Base-by-base conservation (phyloP, 1,284 basidiomycete species). In the Polyporus tsugae region DNA sequence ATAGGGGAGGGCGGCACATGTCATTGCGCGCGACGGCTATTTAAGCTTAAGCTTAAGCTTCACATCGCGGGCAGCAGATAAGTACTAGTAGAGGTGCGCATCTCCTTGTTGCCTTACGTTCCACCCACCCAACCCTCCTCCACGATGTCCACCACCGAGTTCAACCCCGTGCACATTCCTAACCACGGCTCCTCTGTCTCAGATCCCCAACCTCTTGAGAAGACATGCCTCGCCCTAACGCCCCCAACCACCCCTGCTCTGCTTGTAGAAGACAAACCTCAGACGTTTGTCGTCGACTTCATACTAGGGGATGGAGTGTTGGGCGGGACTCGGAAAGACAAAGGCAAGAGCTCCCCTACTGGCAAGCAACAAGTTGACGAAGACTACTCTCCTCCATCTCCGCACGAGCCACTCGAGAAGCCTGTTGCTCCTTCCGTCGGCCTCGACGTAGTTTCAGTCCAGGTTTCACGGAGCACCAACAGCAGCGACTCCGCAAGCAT, bases 261-360 rank as follows among this genome's bases (percentile, higher is more conserved):
- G 5, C 64, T 65, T 3, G 36, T 41, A 0, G 17, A 4, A 5
- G 25, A 44, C 4, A 25, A 4, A 4, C 63, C 58, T 5, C 64
- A 57, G 13, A 66, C 71, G 10, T 74, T 73, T 63, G 68, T 76
- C 62, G 74, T 74, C 52, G 72, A 74, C 33, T 73, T 75, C 61
- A 67, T 66, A 19, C 60, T 55, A 4, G 66, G 60, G 25, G 68
- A 55, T 25, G 64, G 22, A 6, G 6, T 25, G 2, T 22, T 25
- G 10, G 22, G 46, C 19, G 2, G 22, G n/a, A 11, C 22, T 19
- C 36, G 15, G 44, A 55, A 55, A 10, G 55, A 41, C 2, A 11
- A 1, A 22, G 53, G 52, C n/a, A 38, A 65, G 44, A 33, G 22
- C 46, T 4, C 36, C 11, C 15, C 10, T 6, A 4, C 9, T 17